Evolutionary conservation across 805 yeast species (phyloP), one percentile per base, ranked within the genome.

Genomic region (Tetrapisispora pingtungensis): DNA sequence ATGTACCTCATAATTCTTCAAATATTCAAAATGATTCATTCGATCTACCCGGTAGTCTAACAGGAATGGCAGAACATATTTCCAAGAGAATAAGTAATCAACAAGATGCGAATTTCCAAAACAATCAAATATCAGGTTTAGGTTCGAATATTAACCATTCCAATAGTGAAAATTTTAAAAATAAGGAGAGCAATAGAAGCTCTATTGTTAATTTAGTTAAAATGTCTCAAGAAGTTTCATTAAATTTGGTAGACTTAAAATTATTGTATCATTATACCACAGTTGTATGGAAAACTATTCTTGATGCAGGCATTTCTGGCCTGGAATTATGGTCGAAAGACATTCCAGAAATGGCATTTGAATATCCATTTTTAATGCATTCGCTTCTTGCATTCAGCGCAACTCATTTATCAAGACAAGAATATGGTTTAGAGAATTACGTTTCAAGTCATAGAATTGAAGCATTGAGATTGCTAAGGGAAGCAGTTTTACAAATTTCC

Each of bases 361-460:
- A 81, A 45, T 81, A 81, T 59, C 95, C 96, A 14, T 88, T 86
- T 56, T 69, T 90, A 52, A 87, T 90, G 96, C 97, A 90, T 59
- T 81, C 95, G 1, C 72, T 90, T 13, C 68, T 90, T 43, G 95
- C 95, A 22, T 85, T 90, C 56, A 80, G 95, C 45, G 97, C 97
- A 1, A 86, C 97, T 0, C 97, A 90, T 66, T 66, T 89, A 41
- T 79, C 93, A 5, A 68, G 95, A 48, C 78, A 83, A 2, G 85
- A 81, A 52, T 71, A 78, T 38, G 85, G 89, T 0, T 70, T 83
- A 49, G 93, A 84, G 55, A 83, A 81, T 56, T 80, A 84, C 50
- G 93, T 87, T 7, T 85, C 94, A 0, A 72, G 79, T 41, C 97
- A 90, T 64, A 67, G 97, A 34, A 85, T 94, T 12, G 94, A 86